Evolutionary conservation across 768 basidiomycete species (phyloP), one percentile per base, ranked within the genome.

Genomic region (Tulasnella sp.): DNA sequence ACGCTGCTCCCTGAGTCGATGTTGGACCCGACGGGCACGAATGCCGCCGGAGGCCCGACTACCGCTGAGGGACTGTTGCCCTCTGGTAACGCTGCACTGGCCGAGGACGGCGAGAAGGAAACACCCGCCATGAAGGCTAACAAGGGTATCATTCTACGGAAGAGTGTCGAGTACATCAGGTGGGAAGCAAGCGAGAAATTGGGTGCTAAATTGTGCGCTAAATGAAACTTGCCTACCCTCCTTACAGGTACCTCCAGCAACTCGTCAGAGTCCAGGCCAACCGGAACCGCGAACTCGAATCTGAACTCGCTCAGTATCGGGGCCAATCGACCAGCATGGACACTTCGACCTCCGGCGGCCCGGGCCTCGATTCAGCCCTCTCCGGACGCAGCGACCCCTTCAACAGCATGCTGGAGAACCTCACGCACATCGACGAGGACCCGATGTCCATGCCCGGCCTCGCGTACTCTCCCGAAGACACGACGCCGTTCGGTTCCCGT

Each of bases 81-180:
- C 32, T 46, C 77, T 20, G 80, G 79, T 11, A 81, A 69, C 37
- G 44, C 76, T n/a, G 55, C 70, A 11, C 46, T 76, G 23, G 75
- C 71, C 20, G 77, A 55, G 32, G 69, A 18, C 26, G 77, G 26
- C 20, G 32, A 46, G 6, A 81, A 79, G 77, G 79, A 79, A 40
- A 67, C 74, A 18, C 67, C 70, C n/a, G 79, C 61, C 37, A 91
- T 93, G 75, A 96, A 96, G 83, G 95, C 95, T 37, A 96, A 97
- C 85, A 97, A 97, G 87, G 95, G 95, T 44, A 93, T 96, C 91
- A 95, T 97, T 61, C 84, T 97, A 69, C 84, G 93, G 81, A 97
- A 93, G 88, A 91, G 90, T 77, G 91, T 92, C 2, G 91, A 92
- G 81, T 91, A 92, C 81, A 91, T 92, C 40, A 78, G 81, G 82